Evolutionary conservation across 1,284 basidiomycete species (phyloP), one percentile per base, ranked within the genome.

Genomic region (Boletus coffeatus): DNA sequence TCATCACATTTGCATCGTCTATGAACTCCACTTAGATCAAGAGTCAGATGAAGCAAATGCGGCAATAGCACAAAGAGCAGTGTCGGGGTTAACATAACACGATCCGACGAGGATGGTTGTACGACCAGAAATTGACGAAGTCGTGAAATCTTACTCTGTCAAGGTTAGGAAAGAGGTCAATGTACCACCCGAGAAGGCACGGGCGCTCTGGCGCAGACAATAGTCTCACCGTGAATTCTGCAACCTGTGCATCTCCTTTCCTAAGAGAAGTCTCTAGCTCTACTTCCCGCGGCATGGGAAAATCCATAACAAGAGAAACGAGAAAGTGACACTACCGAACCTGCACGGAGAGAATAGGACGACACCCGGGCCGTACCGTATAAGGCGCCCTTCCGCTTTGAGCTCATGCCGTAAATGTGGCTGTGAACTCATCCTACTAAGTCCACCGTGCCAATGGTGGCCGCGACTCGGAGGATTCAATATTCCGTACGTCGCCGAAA

Each of bases 181-280:
- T 41, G 61, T 65, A 62, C 58, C 43, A 59, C 56, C 58, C 62
- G 57, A 57, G 61, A 56, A 59, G 37, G 58, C 60, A 61, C 62
- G 56, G 60, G 70, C 70, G 66, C 65, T 65, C 61, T 60, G 29
- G 37, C 61, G 57, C 29, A 53, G 60, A 36, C 29, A 60, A 56
- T 16, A 32, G 61, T 61, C 87, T 75, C 75, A 91, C 90, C 65
- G 81, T 87, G 64, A 92, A 81, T 69, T 87, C 82, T 59, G 81
- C 77, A 62, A 92, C 76, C 70, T 91, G 88, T 61, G 79, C 78
- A 74, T 92, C 89, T 68, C 88, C 82, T 72, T 87, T 81, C 67
- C 89, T 81, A 18, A 93, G 77, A 10, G 89, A 79, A 53, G 83
- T 82, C 75, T 93, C 90, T 52, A 93, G 83, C 72, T 92, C 89